These are phyloP conservation scores for Stylosanthes scabra DNA, from an alignment of 331 rosid species.

Conservation along the genomic window DNA sequence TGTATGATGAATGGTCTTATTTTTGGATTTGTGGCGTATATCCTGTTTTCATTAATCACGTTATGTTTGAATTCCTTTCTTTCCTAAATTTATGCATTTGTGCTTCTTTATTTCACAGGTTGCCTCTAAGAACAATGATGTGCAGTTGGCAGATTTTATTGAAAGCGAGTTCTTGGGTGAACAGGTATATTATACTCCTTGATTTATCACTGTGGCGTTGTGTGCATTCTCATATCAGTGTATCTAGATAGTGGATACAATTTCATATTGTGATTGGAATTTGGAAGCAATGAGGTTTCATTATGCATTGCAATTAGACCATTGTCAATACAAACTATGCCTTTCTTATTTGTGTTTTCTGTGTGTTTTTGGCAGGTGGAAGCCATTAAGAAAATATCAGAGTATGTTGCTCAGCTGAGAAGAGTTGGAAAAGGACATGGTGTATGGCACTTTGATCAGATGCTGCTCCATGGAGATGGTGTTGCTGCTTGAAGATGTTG, in stretches of 20 bases:
- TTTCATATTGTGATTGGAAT: background rate
- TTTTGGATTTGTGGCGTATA: background rate
- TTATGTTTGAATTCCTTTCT: background rate
- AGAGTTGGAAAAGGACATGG: constrained; percentile 91
- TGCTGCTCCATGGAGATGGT: constrained; percentile 54
- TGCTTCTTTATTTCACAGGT: constrained; percentile 47
- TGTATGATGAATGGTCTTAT: constrained; percentile 44
- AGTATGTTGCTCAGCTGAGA: constrained; percentile 91
- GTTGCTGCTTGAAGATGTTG: constrained; percentile 35
- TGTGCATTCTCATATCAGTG: too few species aligned
- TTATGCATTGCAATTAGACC: background rate
- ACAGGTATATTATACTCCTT: constrained; percentile 57
- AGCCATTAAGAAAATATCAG: constrained; percentile 77
- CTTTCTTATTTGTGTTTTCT: too few species aligned
- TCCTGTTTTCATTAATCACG: background rate
- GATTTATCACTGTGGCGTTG: background rate
- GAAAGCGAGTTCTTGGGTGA: constrained; percentile 75
- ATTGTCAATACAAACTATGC: constrained; percentile 2
- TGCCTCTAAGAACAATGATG: constrained; percentile 65
- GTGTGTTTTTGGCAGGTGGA: constrained; percentile 56
- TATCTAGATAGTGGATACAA: too few species aligned
- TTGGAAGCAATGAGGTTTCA: background rate
- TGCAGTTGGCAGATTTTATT: constrained; percentile 69
- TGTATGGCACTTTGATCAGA: constrained; percentile 91
- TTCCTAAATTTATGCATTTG: constrained; percentile 2